Evolutionary conservation across 257 asterid genomes (phyloP).

Genomic region (Nyctanthes arbortristis): DNA sequence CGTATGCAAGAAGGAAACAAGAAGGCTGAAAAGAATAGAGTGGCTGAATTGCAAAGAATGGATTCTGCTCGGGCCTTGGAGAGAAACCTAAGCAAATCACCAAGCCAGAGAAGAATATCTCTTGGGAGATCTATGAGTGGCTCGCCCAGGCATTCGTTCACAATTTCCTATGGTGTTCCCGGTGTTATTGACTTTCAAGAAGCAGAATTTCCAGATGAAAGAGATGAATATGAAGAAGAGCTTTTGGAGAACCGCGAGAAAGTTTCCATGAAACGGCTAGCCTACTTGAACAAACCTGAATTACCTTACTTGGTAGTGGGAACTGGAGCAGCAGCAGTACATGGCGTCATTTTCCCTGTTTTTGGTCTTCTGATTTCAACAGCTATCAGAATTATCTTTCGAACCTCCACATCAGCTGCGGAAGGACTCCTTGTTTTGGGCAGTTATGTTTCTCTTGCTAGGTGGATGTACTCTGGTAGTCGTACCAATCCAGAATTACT

Average conservation of each 20-base stretch:
- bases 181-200: constrained; percentile 39
- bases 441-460: constrained; percentile 47
- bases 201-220: constrained; percentile 29
- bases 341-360: constrained; percentile 65
- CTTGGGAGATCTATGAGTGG: constrained; percentile 55
- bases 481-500: constrained; percentile 66
- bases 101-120: constrained; percentile 54
- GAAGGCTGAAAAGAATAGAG: constrained; percentile 28
- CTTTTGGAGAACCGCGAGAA: constrained; percentile 31
- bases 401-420: constrained; percentile 54
- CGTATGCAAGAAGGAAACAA: constrained; percentile 62
- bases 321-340: constrained; percentile 51
- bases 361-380: constrained; percentile 71
- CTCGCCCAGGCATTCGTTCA: constrained; percentile 34
- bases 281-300: constrained; percentile 64
- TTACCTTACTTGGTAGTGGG: constrained; percentile 55
- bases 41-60: constrained; percentile 13
- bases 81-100: constrained; percentile 40
- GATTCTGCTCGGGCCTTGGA: constrained; percentile 31
- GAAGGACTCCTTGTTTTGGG: constrained; percentile 66
- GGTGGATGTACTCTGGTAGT: constrained; percentile 40
- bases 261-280: constrained; percentile 56
- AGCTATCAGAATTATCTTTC: constrained; percentile 58
- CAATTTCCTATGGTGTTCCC: constrained; percentile 40
- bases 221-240: constrained; percentile 24